phyloP scores from a whole-genome alignment of 257 asterid species.

The Jacaranda mimosifolia region DNA sequence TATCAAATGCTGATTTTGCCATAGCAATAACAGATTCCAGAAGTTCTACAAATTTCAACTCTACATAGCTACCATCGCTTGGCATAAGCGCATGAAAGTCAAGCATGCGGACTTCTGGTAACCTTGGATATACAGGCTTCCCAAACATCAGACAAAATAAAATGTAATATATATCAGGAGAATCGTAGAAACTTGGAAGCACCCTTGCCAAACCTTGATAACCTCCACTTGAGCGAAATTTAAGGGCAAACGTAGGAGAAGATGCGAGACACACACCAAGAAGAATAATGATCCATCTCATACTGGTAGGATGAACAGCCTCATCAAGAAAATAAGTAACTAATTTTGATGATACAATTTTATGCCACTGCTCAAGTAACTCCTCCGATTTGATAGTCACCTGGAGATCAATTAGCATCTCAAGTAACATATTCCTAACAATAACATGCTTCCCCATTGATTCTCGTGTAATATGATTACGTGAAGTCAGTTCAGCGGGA shows the following conservation, averaged over 20 bases:
- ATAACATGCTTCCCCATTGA: conserved; percentile 97
- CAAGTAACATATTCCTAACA: conserved; percentile 98
- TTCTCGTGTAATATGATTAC: conserved; percentile 75
- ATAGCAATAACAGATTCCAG: conserved; percentile 92
- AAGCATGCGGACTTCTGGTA: conserved; percentile 99
- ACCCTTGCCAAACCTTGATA: conserved; percentile 93
- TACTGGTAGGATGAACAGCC: conserved; percentile 99
- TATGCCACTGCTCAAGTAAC: conserved; percentile 99
- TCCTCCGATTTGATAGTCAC: conserved; percentile 96
- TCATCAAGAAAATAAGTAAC: conserved; percentile 94
- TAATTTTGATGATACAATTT: conserved; percentile 90
- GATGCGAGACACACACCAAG: conserved; percentile 96
- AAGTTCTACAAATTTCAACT: conserved; percentile 84
- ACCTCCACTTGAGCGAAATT: conserved; percentile 97
- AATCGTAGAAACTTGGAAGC: conserved; percentile 95
- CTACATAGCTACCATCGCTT: conserved; percentile 75
- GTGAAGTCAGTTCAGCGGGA: conserved; percentile 83
- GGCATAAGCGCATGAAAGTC: conserved; percentile 99
- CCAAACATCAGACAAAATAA: conserved; percentile 94
- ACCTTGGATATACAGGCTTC: conserved; percentile 96
- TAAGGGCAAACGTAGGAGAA: conserved; percentile 93
- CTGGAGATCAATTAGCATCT: conserved; percentile 98
- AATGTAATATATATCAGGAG: conserved; percentile 98
- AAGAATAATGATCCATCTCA: conserved; percentile 99
- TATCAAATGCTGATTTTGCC: conserved; percentile 98